Base-by-base conservation (phyloP, 768 basidiomycete genomes). In the Coprinellus micaceus region DNA sequence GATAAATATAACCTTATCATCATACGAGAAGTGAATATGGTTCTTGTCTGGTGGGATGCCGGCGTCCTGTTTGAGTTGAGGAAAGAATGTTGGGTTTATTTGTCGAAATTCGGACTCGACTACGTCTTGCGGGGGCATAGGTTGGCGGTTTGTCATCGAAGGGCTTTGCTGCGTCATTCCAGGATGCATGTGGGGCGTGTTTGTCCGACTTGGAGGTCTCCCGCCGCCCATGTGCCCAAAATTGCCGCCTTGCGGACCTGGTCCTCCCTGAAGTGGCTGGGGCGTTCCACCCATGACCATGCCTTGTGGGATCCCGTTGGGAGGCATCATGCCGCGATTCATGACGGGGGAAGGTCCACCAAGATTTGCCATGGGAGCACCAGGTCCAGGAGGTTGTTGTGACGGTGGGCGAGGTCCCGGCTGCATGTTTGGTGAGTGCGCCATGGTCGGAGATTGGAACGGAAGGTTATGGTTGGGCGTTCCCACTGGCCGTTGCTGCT, bases 1-100 rank as follows among this genome's bases (percentile, higher is more conserved):
- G n/a, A n/a, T n/a, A n/a, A 46, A 58, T 65, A 70, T 41, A 59
- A 87, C 88, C 80, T 88, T 89, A n/a, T 89, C 88, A 0, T 73
- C 69, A n/a, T 64, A 28, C 33, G 73, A 77, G 60, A 86, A 59
- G 2, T 56, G 60, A 0, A 75, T 33, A 12, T 84, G 81, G 67
- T 80, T 85, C 24, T 81, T 79, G 1, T 44, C 57, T 43, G 79
- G 13, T 6, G 77, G 77, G 25, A 77, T 41, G 15, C 83, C 83
- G 22, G 63, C 59, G 64, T 74, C 82, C 54, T 81, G 41, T 29
- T 0, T 52, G 28, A 5, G 66, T 51, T 0, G 82, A 77, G 3
- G 86, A 69, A 33, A 5, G 4, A 29, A 30, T 10, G 15, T 6
- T 13, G 2, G 28, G 33, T 64, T 58, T 37, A n/a, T n/a, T 43